Conservation (phyloP, 169 alveolate species). For the Eimeria sp. region DNA sequence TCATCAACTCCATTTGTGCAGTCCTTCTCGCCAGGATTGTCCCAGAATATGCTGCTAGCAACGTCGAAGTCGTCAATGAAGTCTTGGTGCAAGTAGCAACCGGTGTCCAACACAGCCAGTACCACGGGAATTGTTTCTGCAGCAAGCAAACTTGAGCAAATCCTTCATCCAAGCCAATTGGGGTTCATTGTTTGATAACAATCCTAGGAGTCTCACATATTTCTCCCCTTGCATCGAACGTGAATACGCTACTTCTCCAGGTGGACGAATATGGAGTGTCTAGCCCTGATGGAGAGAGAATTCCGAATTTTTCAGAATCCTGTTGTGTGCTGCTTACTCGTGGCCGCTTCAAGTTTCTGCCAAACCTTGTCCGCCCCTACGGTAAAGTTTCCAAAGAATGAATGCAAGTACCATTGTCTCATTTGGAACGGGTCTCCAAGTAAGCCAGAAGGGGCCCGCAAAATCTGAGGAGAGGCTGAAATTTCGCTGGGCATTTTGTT, state of each 20-base stretch:
- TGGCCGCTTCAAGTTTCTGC: constrained; percentile 63
- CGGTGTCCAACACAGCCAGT: constrained; percentile 84
- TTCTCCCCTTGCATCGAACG: background rate
- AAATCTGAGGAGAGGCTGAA: constrained; percentile 19
- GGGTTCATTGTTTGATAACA: background rate
- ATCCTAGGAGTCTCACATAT: background rate
- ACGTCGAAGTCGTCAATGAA: constrained; percentile 82
- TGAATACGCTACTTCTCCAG: background rate
- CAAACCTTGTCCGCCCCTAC: constrained; percentile 80
- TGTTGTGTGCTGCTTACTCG: constrained; percentile 7
- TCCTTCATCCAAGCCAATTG: background rate
- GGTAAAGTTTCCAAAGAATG: constrained; percentile 80
- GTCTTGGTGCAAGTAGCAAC: constrained; percentile 87
- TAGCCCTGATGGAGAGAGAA: no score
- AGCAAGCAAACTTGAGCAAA: constrained; percentile 1
- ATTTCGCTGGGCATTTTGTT: background rate
- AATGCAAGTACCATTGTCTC: constrained; percentile 81
- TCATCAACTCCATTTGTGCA: constrained; percentile 84
- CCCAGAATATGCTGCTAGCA: constrained; percentile 86
- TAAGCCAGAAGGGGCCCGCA: constrained; percentile 67
- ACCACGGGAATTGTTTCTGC: constrained; percentile 48
- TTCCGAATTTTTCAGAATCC: background rate
- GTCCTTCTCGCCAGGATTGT: constrained; percentile 85
- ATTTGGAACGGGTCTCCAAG: constrained; percentile 80
- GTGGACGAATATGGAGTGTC: background rate